Base-by-base conservation (phyloP, 2,329 filamentous ascomycete species). In the Aspergillus ochraceus region DNA sequence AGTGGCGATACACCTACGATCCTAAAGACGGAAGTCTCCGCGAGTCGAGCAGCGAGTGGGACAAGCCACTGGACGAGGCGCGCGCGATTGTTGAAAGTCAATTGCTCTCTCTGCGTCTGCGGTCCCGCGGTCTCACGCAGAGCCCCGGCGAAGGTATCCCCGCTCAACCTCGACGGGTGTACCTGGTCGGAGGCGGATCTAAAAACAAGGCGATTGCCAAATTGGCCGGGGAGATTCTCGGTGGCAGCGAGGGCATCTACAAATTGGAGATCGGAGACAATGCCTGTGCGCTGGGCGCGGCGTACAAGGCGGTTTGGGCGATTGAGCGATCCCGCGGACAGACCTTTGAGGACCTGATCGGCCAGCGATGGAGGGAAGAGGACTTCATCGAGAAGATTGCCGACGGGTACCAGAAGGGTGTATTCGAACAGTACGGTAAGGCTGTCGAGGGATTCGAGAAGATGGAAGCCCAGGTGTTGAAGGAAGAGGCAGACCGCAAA, bases 221-320 rank as follows among this genome's bases (percentile, higher is more conserved):
- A 60, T 87, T 96, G 52, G 85, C 93, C 4, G 94, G 92, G 26
- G 88, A 97, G 70, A 92, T 98, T 2, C 85, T 99, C 2, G 95
- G 95, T 55, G 91, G 91, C 36, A 85, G 84, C 2, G 95, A 98
- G 64, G 95, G 95, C 24, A 91, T 98, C 26, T 99, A 92, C 79
- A 90, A 90, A 77, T 86, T 99, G 14, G 93, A 98, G 72, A 92
- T 98, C 5, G 94, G 95, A 26, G 92, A 93, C 26, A 97, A 96
- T 78, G 94, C 95, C 2, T 99, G 95, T 77, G 95, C 94, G 11
- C 79, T 98, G 14, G 95, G 95, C 14, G 92, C 92, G 6, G 94
- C 94, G 26, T 97, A 98, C 79, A 98, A 98, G 79, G 94, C 95
- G 14, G 88, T 96, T 0, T 99, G 95, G 95, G 92, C 90, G 1